These are phyloP conservation scores for Lantana camara DNA, from an alignment of 257 asterid genomes.

Conservation along the genomic window DNA sequence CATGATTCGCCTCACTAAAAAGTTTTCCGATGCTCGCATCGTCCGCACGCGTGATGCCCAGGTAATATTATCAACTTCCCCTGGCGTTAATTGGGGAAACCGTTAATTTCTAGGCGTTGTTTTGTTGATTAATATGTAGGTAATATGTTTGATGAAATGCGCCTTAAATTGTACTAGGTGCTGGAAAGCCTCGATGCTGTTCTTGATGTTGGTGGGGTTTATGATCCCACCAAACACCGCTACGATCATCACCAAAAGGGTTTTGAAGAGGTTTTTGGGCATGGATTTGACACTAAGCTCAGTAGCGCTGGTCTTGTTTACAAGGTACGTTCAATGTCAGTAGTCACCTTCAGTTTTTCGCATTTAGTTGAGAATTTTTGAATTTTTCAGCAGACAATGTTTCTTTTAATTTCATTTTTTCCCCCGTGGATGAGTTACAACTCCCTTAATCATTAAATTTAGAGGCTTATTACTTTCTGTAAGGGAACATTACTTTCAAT, in stretches of 20 bases:
- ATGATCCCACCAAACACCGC: slow-evolving; percentile 66
- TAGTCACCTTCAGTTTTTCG: neutral
- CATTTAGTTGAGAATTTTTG: neutral
- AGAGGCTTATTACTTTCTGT: neutral
- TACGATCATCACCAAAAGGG: slow-evolving; percentile 95
- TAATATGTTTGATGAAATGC: slow-evolving; percentile 62
- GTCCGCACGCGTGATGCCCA: slow-evolving; percentile 89
- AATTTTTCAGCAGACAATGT: neutral
- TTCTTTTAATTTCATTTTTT: neutral
- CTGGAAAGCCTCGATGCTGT: slow-evolving; percentile 86
- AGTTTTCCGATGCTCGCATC: slow-evolving; percentile 65
- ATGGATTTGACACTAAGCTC: slow-evolving; percentile 83
- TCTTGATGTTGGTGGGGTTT: slow-evolving; percentile 91
- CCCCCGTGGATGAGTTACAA: neutral
- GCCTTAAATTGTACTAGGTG: slow-evolving; percentile 47
- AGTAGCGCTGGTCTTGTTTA: slow-evolving; percentile 97
- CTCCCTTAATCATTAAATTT: slow-evolving; percentile 1
- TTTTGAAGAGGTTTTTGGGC: slow-evolving; percentile 80
- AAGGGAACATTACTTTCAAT: neutral
- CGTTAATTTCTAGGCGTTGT: neutral
- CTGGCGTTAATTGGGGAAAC: neutral
- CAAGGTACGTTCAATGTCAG: slow-evolving; percentile 51
- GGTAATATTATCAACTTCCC: slow-evolving; percentile 29
- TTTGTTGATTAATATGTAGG: slow-evolving; percentile 16
- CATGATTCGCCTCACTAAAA: slow-evolving; percentile 85